phyloP scores from a whole-genome alignment of 106 monocot species.

The Phalaenopsis equestris region DNA sequence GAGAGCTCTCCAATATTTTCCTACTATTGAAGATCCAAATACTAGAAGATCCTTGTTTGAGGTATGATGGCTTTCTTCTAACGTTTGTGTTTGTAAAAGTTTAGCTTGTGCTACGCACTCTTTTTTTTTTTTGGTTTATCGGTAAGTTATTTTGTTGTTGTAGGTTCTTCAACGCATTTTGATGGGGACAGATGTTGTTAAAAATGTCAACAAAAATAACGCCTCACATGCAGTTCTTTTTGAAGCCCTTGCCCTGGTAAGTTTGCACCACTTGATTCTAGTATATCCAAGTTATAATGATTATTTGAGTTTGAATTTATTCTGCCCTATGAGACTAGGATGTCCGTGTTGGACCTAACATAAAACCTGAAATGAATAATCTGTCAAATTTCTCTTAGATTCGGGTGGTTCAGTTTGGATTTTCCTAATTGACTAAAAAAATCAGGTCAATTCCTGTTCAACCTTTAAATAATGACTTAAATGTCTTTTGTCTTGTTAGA shows the following conservation, averaged over 20 bases:
- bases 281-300: neutral
- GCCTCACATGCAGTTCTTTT: constrained; percentile 99
- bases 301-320: neutral
- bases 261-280: constrained; percentile 11
- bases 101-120: neutral
- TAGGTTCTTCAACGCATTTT: constrained; percentile 97
- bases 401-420: neutral
- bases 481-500: no score
- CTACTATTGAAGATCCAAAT: constrained; percentile 89
- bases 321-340: neutral
- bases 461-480: neutral
- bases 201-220: constrained; percentile 99
- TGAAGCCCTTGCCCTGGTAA: constrained; percentile 95
- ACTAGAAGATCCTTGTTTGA: constrained; percentile 91
- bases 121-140: neutral
- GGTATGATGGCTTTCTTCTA: constrained; percentile 27
- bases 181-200: constrained; percentile 97
- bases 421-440: neutral
- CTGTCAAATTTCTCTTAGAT: neutral
- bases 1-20: constrained; percentile 99
- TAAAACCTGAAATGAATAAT: neutral
- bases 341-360: neutral
- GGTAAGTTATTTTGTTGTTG: constrained; percentile 16
- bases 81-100: neutral
- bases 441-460: neutral